Base-by-base conservation (phyloP, 1,284 basidiomycete species). In the Puccinia triticina region DNA sequence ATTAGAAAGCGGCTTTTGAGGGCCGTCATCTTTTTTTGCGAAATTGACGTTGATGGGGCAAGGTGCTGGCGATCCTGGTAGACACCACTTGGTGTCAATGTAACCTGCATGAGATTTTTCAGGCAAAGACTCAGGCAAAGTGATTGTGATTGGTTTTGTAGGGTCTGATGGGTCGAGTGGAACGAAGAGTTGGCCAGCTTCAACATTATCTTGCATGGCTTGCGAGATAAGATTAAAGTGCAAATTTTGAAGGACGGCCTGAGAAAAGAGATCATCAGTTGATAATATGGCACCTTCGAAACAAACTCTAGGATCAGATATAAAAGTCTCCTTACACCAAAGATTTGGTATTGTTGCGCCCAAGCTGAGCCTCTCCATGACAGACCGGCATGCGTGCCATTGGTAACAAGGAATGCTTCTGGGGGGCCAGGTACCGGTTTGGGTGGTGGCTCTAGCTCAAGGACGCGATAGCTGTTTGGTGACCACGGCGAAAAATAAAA, bases 361-460 rank as follows among this genome's bases (percentile, higher is more conserved):
- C 80, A 82, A 26, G 80, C 80, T 26, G 72, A 57, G 48, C 80
- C 80, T 53, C 55, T 48, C 71, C 71, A 82, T 26, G 72, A 82
- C 40, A 82, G 34, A 40, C 80, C 80, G 4, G 64, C 48, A 64
- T 75, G 55, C 10, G 57, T 66, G 18, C 80, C 80, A 50, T 75
- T 75, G 34, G 57, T 66, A 4, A 69, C 57, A 53, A 82, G 71
- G 34, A 82, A 82, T 59, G 72, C 46, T 5, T 75, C 43, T 32
- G 80, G 80, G n/a, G 59, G 21, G 12, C 61, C 43, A n/a, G 80
- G 80, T 3, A 82, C 48, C 5, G 80, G 80, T 34, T 64, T 73
- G 10, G 72, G 72, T 21, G 80, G 80, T 23, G 78, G 67, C n/a
- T 74, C 34, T 23, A 81, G 40, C 8, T 43, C 55, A 34, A 81